These are phyloP conservation scores for Fusarium robinianum DNA, from an alignment of 2,329 filamentous ascomycete genomes.

Conservation along the genomic window DNA sequence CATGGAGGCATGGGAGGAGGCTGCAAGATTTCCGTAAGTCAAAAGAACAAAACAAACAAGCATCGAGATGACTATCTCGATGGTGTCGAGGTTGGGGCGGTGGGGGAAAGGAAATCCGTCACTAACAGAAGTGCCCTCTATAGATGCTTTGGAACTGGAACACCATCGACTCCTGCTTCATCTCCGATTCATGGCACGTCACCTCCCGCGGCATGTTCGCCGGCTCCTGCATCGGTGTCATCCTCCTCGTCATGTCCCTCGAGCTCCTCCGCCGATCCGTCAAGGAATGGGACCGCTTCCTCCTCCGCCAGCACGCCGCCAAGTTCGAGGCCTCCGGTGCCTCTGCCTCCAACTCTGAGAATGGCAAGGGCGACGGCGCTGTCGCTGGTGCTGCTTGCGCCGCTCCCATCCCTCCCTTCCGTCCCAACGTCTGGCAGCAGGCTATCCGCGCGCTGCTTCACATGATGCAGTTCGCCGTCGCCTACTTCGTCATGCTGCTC, in stretches of 20 bases:
- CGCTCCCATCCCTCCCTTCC: conserved; percentile 43
- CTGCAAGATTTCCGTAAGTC: conserved; percentile 49
- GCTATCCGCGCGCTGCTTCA: conserved; percentile 68
- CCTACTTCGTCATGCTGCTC: conserved; percentile 76
- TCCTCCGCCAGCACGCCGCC: conserved; percentile 58
- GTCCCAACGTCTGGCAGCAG: conserved; percentile 69
- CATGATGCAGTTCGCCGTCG: conserved; percentile 71
- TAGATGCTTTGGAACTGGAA: conserved; percentile 85
- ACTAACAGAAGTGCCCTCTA: too few species aligned
- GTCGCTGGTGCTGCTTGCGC: conserved; percentile 10
- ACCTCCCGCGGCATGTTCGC: conserved; percentile 73
- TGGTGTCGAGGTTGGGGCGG: too few species aligned
- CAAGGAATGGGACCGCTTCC: conserved; percentile 73
- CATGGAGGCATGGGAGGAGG: conserved; percentile 13
- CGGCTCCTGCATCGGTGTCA: conserved; percentile 77
- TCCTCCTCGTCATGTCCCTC: conserved; percentile 73
- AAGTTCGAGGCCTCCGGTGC: conserved; percentile 34
- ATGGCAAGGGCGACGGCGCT: conserved; percentile 28
- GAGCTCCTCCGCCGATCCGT: conserved; percentile 72
- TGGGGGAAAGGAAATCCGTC: too few species aligned
- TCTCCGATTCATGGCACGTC: conserved; percentile 71
- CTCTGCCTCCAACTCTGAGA: conserved; percentile 24
- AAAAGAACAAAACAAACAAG: too few species aligned
- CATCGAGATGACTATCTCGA: too few species aligned
- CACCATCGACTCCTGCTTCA: conserved; percentile 72